phyloP scores from a whole-genome alignment of 148 eudicot genomes.

The Tetragonia tetragonoides region DNA sequence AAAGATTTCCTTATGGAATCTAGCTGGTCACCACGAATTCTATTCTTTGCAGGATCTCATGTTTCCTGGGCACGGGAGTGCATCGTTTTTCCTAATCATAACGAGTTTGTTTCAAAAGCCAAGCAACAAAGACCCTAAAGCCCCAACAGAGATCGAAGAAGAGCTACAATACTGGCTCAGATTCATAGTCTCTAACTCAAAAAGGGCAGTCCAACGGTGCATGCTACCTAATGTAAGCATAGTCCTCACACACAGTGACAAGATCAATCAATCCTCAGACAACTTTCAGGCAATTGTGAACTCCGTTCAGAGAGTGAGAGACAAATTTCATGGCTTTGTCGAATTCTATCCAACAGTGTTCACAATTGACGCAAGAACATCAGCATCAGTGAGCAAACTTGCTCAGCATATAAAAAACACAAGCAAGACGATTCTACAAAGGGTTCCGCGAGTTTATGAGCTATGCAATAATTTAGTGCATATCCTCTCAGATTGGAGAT shows the following conservation, averaged over 20 bases:
- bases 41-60: conserved; percentile 78
- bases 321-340: conserved; percentile 60
- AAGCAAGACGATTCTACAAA: conserved; percentile 61
- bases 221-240: conserved; percentile 79
- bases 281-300: conserved; percentile 51
- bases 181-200: conserved; percentile 83
- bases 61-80: conserved; percentile 96
- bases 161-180: conserved; percentile 93
- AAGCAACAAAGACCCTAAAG: conserved; percentile 71
- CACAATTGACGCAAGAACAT: conserved; percentile 90
- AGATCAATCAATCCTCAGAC: conserved; percentile 52
- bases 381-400: conserved; percentile 68
- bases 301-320: conserved; percentile 58
- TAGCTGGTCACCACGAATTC: conserved; percentile 72
- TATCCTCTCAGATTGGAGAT: conserved; percentile 73
- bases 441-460: conserved; percentile 81
- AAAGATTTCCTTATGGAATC: conserved; percentile 86
- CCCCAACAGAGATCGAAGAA: conserved; percentile 67
- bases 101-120: conserved; percentile 62
- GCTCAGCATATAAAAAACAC: conserved; percentile 64
- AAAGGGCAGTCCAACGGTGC: conserved; percentile 75
- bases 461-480: conserved; percentile 67
- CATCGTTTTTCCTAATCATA: conserved; percentile 65
- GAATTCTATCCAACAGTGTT: conserved; percentile 82
- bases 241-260: conserved; percentile 77